phyloP scores from a whole-genome alignment of 192 early-diverging fungal species.

The Backusella luteola region DNA sequence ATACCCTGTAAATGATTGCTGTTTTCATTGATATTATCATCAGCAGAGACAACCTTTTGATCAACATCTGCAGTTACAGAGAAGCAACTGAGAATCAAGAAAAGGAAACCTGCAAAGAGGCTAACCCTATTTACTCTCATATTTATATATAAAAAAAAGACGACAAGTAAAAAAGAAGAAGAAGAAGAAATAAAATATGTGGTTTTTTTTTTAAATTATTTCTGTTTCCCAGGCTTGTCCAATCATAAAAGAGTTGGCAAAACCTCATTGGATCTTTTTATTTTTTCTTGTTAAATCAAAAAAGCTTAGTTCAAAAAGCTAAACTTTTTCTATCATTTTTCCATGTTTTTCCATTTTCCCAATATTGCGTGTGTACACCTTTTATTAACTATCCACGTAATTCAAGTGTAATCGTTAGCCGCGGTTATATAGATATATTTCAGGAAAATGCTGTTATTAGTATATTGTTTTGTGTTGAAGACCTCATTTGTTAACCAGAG shows the following conservation, averaged over 20 bases:
- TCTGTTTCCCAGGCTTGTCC: slow-evolving; percentile 1
- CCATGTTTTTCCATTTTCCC: background rate
- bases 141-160: background rate
- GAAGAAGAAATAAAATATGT: background rate
- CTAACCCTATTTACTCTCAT: slow-evolving; percentile 12
- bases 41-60: background rate
- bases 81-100: background rate
- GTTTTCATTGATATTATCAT: background rate
- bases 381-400: background rate
- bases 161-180: background rate
- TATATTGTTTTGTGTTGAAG: background rate
- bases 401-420: background rate
- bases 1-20: background rate
- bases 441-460: background rate
- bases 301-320: background rate
- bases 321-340: background rate
- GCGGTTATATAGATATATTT: background rate
- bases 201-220: background rate
- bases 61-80: slow-evolving; percentile 1
- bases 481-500: background rate
- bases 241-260: slow-evolving; percentile 13
- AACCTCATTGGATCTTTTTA: slow-evolving; percentile 13
- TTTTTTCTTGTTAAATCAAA: background rate
- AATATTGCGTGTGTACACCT: background rate
- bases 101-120: background rate